phyloP scores from a whole-genome alignment of 2,329 filamentous ascomycete genomes.

The Botrytis aclada region DNA sequence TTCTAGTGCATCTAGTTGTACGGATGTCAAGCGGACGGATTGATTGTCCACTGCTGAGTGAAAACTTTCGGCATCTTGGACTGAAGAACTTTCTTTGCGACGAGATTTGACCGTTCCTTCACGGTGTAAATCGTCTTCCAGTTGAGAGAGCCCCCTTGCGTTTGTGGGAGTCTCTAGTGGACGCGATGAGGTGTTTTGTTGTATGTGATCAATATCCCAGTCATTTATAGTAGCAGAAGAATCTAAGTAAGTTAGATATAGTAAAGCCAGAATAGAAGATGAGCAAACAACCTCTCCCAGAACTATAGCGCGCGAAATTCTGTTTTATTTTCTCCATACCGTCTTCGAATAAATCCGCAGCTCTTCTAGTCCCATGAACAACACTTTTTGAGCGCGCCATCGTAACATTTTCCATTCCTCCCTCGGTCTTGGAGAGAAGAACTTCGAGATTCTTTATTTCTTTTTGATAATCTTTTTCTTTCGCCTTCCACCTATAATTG shows the following conservation, averaged over 20 bases:
- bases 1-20: constrained; percentile 22
- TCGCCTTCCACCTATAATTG: constrained; percentile 28
- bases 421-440: constrained; percentile 33
- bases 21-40: constrained; percentile 6
- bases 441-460: constrained; percentile 37
- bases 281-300: constrained; percentile 10
- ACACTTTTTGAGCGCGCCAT: constrained; percentile 35
- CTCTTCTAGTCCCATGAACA: constrained; percentile 31
- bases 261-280: neutral
- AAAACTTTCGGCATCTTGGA: constrained; percentile 7
- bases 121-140: neutral
- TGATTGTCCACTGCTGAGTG: neutral
- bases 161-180: neutral
- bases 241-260: neutral
- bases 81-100: neutral
- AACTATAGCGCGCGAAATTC: constrained; percentile 21
- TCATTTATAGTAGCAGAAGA: neutral
- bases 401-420: constrained; percentile 35
- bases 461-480: constrained; percentile 34
- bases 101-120: neutral
- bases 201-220: neutral
- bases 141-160: neutral
- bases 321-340: constrained; percentile 30
- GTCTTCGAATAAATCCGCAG: constrained; percentile 26
- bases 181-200: neutral